These are phyloP conservation scores for Keqinozyma sinolaborantium DNA, from an alignment of 1,139 yeast genomes.

Conservation along the genomic window DNA sequence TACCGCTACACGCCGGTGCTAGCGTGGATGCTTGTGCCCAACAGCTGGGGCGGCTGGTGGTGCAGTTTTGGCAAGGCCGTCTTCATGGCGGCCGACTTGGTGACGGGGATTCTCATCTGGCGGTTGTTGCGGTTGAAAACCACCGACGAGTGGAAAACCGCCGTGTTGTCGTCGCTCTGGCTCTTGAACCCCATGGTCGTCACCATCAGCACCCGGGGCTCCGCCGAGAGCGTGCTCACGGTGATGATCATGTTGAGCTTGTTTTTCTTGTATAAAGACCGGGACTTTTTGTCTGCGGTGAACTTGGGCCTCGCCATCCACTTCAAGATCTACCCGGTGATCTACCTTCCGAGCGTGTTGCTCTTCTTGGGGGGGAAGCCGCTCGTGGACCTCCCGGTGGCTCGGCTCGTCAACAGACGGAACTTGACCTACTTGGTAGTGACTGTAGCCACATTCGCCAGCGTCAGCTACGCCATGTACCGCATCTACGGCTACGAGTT, in stretches of 20 bases:
- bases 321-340: conserved; percentile 87
- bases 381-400: conserved; percentile 22
- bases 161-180: conserved; percentile 65
- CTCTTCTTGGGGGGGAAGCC: conserved; percentile 23
- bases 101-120: conserved; percentile 71
- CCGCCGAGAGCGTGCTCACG: conserved; percentile 86
- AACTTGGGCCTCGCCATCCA: conserved; percentile 79
- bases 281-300: conserved; percentile 51
- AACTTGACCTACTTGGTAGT: conserved; percentile 45
- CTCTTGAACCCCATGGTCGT: conserved; percentile 92
- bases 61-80: conserved; percentile 76
- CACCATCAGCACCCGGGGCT: conserved; percentile 90
- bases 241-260: conserved; percentile 67
- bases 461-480: conserved; percentile 59
- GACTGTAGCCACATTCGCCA: conserved; percentile 38
- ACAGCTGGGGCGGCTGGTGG: conserved; percentile 41
- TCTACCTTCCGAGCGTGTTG: conserved; percentile 63
- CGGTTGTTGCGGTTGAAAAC: conserved; percentile 26
- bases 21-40: conserved; percentile 80
- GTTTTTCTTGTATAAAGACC: conserved; percentile 34
- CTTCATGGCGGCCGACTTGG: conserved; percentile 72
- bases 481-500: conserved; percentile 68
- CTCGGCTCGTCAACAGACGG: conserved; percentile 37
- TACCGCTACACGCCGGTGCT: conserved; percentile 89
- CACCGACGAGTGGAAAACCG: conserved; percentile 23